Evolutionary conservation across 2,329 filamentous ascomycete species (phyloP).

Genomic region (Xylariales sp.): DNA sequence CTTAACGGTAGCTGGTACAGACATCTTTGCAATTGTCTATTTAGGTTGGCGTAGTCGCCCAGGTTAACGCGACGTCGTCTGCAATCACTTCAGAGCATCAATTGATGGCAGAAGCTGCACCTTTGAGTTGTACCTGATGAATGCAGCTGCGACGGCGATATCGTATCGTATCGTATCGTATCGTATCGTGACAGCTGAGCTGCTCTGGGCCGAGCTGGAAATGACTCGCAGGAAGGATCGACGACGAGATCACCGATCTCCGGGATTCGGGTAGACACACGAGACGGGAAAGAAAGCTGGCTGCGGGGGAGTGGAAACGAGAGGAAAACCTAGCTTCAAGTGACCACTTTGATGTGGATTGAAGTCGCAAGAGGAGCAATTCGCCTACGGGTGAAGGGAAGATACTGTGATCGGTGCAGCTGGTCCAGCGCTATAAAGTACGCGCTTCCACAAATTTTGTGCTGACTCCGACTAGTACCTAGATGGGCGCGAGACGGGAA

Average conservation of each 20-base stretch:
- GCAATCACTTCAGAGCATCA: too few relatives aligned
- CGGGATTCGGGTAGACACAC: conserved; percentile 1
- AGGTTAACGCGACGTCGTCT: too few relatives aligned
- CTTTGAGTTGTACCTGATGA: too few relatives aligned
- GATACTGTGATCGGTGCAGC: background rate
- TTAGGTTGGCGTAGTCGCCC: too few relatives aligned
- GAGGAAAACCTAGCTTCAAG: conserved; percentile 1
- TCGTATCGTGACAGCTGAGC: too few relatives aligned
- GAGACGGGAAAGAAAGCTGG: background rate
- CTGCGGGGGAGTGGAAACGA: conserved; percentile 7
- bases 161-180: too few relatives aligned
- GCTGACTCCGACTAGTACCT: background rate
- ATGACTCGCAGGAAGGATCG: conserved; percentile 1
- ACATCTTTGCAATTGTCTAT: conserved; percentile 27
- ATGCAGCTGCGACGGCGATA: too few relatives aligned
- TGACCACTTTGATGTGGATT: background rate
- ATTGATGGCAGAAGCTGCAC: too few relatives aligned
- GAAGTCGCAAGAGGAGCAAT: conserved; percentile 1
- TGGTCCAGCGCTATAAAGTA: background rate
- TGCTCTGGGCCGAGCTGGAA: too few relatives aligned
- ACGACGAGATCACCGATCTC: background rate
- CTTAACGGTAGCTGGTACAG: conserved; percentile 48
- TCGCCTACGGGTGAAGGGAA: too few relatives aligned
- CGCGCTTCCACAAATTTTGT: background rate
- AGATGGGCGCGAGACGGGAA: too few relatives aligned